phyloP scores from a whole-genome alignment of 148 eudicot genomes.

The Persicaria tinctoria region DNA sequence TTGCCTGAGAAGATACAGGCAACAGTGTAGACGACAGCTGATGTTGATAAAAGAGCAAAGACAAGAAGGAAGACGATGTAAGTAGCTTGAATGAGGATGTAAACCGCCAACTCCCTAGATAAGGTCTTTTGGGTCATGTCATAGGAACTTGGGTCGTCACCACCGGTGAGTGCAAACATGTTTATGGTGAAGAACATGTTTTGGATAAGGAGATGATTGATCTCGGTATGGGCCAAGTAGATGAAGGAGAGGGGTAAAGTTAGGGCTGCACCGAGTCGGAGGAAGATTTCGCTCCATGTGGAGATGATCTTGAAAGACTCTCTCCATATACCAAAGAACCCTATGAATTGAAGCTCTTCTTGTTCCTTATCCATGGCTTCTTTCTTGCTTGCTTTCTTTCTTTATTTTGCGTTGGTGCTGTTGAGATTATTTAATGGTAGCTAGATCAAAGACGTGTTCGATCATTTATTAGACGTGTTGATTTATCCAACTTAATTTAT shows the following conservation, averaged over 20 bases:
- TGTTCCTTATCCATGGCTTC: constrained; percentile 9
- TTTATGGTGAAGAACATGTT: not conserved
- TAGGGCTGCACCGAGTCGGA: not conserved
- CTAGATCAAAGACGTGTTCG: too few species aligned
- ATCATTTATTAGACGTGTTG: too few species aligned
- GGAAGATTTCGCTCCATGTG: constrained; percentile 1
- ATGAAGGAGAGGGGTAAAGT: constrained; percentile 9
- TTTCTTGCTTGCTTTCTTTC: not conserved
- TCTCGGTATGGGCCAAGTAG: constrained; percentile 9
- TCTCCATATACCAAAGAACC: constrained; percentile 11
- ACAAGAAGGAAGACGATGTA: constrained; percentile 24
- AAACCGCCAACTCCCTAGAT: not conserved
- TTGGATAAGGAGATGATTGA: not conserved
- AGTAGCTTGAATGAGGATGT: constrained; percentile 17
- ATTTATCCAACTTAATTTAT: too few species aligned
- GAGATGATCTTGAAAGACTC: constrained; percentile 9
- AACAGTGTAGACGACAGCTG: constrained; percentile 40
- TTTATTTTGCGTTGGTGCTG: not conserved
- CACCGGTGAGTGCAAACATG: not conserved
- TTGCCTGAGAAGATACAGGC: constrained; percentile 31
- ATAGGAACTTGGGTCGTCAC: not conserved
- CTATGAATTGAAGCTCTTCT: constrained; percentile 13
- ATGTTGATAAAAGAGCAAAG: constrained; percentile 33
- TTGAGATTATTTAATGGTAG: not conserved
- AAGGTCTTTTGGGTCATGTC: not conserved